A percentile compares a stretch with the other conserved stretches of the same genome.
phyloP scores from a whole-genome alignment of 2,329 filamentous ascomycete genomes.

The Fusarium nygamai region DNA sequence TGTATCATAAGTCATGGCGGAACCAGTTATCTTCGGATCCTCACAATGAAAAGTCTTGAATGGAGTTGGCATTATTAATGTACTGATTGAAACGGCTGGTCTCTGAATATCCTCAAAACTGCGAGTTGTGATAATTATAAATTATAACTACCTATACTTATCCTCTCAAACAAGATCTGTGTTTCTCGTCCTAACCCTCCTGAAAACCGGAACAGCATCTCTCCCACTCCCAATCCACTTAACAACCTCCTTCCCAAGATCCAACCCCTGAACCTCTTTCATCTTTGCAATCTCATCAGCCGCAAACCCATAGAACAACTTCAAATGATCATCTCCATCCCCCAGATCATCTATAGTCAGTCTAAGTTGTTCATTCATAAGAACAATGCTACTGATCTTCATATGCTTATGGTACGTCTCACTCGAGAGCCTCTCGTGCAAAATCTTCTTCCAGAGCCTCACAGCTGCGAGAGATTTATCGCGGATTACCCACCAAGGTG shows the following conservation, averaged over 20 bases:
- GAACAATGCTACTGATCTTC: conserved; percentile 5
- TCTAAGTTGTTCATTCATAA: conserved; percentile 18
- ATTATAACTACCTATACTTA: too few relatives aligned
- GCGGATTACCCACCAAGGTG: neutral
- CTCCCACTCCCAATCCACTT: neutral
- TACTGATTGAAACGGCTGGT: neutral
- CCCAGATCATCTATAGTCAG: conserved; percentile 7
- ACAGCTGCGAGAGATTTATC: neutral
- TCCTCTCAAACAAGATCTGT: neutral
- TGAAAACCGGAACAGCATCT: neutral
- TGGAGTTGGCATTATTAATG: neutral
- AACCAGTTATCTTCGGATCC: neutral
- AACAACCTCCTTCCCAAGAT: conserved; percentile 6
- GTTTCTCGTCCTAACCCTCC: neutral
- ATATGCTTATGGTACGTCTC: conserved; percentile 11
- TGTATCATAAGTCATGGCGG: neutral
- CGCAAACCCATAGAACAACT: conserved; percentile 20
- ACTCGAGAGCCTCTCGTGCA: neutral
- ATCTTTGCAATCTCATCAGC: conserved; percentile 20
- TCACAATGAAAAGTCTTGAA: neutral
- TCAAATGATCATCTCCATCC: neutral
- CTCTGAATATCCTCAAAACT: neutral
- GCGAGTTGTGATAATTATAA: too few relatives aligned
- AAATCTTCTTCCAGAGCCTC: neutral
- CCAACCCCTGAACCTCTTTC: neutral